Evolutionary conservation across 2,329 filamentous ascomycete species (phyloP), one percentile per base, ranked within the genome.

Genomic region (Talaromyces funiculosus): DNA sequence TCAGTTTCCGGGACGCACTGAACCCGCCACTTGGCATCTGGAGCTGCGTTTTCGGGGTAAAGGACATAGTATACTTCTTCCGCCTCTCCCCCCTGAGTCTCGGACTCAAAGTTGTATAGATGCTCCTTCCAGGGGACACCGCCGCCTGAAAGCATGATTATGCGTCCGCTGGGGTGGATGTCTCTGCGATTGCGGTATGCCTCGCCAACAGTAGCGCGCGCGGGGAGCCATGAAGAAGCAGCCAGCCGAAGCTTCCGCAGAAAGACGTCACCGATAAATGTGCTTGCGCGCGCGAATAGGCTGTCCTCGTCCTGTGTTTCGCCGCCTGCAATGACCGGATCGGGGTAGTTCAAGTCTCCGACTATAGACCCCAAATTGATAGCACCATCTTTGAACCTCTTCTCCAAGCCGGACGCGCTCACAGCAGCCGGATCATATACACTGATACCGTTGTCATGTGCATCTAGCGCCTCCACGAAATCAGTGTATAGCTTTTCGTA

Each of bases 401-500:
- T 94, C 75, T 89, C 80, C 43, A 97, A 75, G 3, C 88, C 89
- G 0, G 90, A 89, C 31, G 86, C 82, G 31, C 84, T 77, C 18
- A 96, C 73, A 33, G 81, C 86, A 24, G 82, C 81, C 29, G 89
- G 81, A 72, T 96, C 90, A 77, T 95, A 95, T 61, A 82, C 83
- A 26, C 87, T 87, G 72, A 99, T 89, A 67, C 94, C 94, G 75
- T 99, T 99, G 81, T 99, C 94, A 77, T 99, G 93, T 61, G 92
- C 94, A 76, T 99, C 94, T 60, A 99, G 87, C 1, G 94, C 92
- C 81, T 99, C 94, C 73, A 99, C 83, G 75, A 97, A 97, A 75
- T 89, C 89, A 67, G 88, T 86, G 81, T 99, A 99, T 55, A 99
- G 78, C 81, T 97, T 97, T 70, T 86, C 82, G 81, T 90, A 95